Evolutionary conservation across 139 green algal genomes (phyloP), one percentile per base, ranked within the genome.

Genomic region (Pseudopediastrum boryanum): DNA sequence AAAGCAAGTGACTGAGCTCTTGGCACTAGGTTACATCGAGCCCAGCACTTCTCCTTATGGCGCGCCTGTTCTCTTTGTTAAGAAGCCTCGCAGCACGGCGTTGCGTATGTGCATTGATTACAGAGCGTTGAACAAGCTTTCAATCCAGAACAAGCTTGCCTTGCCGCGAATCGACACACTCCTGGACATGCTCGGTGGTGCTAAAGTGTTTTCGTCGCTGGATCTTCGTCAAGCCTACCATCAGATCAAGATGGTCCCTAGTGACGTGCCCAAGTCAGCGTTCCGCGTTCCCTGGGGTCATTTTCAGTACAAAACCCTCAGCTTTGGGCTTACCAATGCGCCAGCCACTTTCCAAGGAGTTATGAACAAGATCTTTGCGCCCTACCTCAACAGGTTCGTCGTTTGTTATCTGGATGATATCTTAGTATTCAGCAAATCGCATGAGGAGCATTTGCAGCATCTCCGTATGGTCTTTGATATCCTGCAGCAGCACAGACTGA

Each of bases 331-430:
- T 13, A 77, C 61, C 21, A 92, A 92, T 62, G 88, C 88, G 2
- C 88, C 85, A 3, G 50, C 80, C 4, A 83, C 77, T 13, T 94
- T 91, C 58, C 78, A 88, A 38, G 13, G 31, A 25, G 7, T 82
- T 3, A 89, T 93, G 82, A 85, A 89, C 42, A 23, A 64, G 0
- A 70, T 87, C 2, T 78, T 92, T 59, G 0, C 2, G 4, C 3
- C 43, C 0, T 67, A 79, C n/a, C 3, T 90, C 1, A 56, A 68
- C 6, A 80, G 89, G 8, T 92, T 85, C 62, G 70, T 89, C 13
- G 33, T 90, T 0, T 74, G 90, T 4, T 95, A 93, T 66, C 43
- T 94, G 2, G 88, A 93, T 81, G 91, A 95, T 64, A 88, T 94
- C 12, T 41, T 92, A 0, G 61, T 94, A 0, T 93, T 83, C 44